phyloP scores from a whole-genome alignment of 2,329 filamentous ascomycete genomes.

The Furcasterigmium furcatum region DNA sequence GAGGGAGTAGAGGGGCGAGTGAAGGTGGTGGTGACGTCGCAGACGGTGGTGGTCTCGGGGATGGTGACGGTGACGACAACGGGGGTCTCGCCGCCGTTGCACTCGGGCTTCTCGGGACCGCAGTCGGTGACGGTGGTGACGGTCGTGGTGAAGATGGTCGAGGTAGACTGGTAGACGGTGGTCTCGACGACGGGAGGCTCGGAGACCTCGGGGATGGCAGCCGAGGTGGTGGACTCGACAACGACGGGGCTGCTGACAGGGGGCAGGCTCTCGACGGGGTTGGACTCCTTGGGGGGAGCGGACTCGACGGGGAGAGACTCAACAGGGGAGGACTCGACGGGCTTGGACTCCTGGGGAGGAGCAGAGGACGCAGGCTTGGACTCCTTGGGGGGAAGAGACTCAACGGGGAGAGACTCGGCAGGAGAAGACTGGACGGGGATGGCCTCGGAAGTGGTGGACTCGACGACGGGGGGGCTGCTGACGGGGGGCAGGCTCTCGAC shows the following conservation, averaged over 20 bases:
- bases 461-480: conserved; percentile 7
- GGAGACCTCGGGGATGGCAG: conserved; percentile 14
- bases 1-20: conserved; percentile 22
- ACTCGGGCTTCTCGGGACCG: conserved; percentile 42
- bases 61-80: conserved; percentile 51
- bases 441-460: conserved; percentile 13
- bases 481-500: conserved; percentile 14
- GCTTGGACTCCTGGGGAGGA: conserved; percentile 5
- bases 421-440: conserved; percentile 10
- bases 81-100: conserved; percentile 29
- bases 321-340: conserved; percentile 7
- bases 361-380: conserved; percentile 2
- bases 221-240: conserved; percentile 9
- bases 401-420: conserved; percentile 5
- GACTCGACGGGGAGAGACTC: conserved; percentile 3
- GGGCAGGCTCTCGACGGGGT: conserved; percentile 5
- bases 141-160: conserved; percentile 48
- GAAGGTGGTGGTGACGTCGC: conserved; percentile 56
- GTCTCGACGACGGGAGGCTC: conserved; percentile 10
- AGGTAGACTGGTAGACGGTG: conserved; percentile 40
- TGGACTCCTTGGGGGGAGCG: conserved; percentile 8
- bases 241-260: conserved; percentile 8
- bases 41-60: conserved; percentile 56
- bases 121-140: conserved; percentile 49
- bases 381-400: conserved; percentile 9